Evolutionary conservation across 768 basidiomycete species (phyloP).

Genomic region (Saitozyma podzolica): DNA sequence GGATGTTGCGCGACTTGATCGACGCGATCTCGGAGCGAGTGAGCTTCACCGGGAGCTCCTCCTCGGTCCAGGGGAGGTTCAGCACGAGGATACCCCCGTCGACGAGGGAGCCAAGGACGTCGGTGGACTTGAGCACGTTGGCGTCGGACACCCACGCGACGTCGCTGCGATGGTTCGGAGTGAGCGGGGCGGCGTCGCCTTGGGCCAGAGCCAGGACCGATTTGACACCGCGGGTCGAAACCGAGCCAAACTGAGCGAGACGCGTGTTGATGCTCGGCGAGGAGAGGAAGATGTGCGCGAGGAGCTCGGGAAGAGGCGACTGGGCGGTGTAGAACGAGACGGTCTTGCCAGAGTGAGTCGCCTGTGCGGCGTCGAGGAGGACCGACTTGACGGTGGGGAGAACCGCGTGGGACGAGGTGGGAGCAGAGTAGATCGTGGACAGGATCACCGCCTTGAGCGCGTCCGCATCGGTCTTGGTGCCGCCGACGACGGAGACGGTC

Average conservation of each 20-base stretch:
- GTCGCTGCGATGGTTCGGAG: conserved; percentile 59
- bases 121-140: conserved; percentile 73
- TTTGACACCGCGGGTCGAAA: conserved; percentile 51
- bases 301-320: conserved; percentile 60
- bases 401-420: conserved; percentile 29
- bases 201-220: conserved; percentile 48
- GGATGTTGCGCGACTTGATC: conserved; percentile 58
- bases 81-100: conserved; percentile 67
- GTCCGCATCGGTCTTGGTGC: conserved; percentile 33
- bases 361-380: conserved; percentile 19
- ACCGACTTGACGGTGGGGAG: conserved; percentile 41
- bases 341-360: conserved; percentile 2
- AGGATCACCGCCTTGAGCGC: conserved; percentile 43
- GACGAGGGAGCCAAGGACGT: conserved; percentile 68
- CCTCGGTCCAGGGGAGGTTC: conserved; percentile 71
- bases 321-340: conserved; percentile 64
- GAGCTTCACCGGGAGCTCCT: conserved; percentile 72
- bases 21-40: conserved; percentile 58
- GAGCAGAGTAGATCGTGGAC: conserved; percentile 43
- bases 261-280: conserved; percentile 55
- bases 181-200: conserved; percentile 32
- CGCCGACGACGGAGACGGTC: conserved; percentile 34
- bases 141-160: conserved; percentile 77
- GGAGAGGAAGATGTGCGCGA: conserved; percentile 52
- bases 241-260: conserved; percentile 50